Base-by-base conservation (phyloP, 1,139 yeast genomes). In the Geotrichum carabidarum region DNA sequence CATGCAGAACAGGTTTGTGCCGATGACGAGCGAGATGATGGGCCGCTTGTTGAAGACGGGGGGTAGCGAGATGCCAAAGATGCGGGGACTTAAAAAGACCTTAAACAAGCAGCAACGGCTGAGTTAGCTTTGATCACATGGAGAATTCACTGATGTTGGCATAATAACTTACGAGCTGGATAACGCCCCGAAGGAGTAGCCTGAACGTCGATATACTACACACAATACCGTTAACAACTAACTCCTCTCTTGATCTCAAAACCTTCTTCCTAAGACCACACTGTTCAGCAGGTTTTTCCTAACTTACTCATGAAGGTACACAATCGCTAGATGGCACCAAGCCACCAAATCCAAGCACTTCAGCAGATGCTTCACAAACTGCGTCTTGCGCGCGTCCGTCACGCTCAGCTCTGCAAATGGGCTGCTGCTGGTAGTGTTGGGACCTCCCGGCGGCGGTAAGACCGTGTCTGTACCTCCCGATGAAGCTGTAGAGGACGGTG, bases 291-390 rank as follows among this genome's bases (percentile, higher is more conserved):
- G 27, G 27, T 3, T 3, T n/a, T 3, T 22, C 27, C 7, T 11
- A 34, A 59, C 63, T 32, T 57, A 59, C 61, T 65, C 68, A 48
- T 65, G 60, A 37, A 65, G 58, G 44, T 65, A 65, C 18, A 65
- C 63, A 17, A 65, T 59, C 46, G 63, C 57, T 17, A 65, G 58
- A 55, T 65, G 67, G 6, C 60, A 51, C 44, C 57, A 62, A 30
- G 60, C 58, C 30, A 65, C 57, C 15, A 60, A 53, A 41, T 64
- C 67, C 18, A 65, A 45, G 8, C 60, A 58, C 22, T 54, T 55
- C 34, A 62, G 14, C 31, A 65, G 60, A 53, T 65, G 68, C 43
- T 57, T 56, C 48, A 59, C 59, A 45, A 65, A 64, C 51, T 56
- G 58, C 8, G 57, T 51, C 50, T 58, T 56, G 68, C 53, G 43